Evolutionary conservation across 176 grass and related monocot species (phyloP), one percentile per base, ranked within the genome.

Genomic region (Puccinellia tenuiflora): DNA sequence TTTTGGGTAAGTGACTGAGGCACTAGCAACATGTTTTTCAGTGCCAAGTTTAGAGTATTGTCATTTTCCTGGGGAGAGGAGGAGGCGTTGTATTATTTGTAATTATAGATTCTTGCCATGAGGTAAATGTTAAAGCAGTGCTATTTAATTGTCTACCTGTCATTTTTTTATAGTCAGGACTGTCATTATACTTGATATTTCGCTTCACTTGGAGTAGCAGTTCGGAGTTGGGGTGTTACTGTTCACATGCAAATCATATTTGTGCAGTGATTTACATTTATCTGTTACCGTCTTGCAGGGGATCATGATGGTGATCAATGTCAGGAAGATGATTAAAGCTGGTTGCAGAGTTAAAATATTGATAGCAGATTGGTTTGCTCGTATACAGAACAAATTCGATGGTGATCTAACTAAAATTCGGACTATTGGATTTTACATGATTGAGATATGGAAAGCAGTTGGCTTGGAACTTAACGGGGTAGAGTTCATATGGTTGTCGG

Each of bases 401-500:
- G 21, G 10, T 40, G 66, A 68, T 24, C 37, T 68, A 13, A 68
- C 10, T 5, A n/a, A 40, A 7, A 68, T 68, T 40, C 66, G 2
- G 20, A 24, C 66, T 2, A 24, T 68, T 24, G 66, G 35, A 68
- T 12, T 38, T 24, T 68, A 68, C 66, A 68, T 68, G 66, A 68
- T 68, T 20, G 66, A 40, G 66, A 13, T 68, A 22, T 40, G 66
- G 35, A 68, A 68, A 24, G 11, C 35, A 9, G 10, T 22, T 13
- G 21, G 34, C 21, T 24, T 68, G 34, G 65, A 40, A 38, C 65
- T 40, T 13, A 6, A 14, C 35, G 11, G 66, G 35, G 66, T 68
- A 5, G 66, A 68, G 66, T 24, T 68, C 20, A 6, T 68, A 38
- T 68, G 66, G 65, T 89, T 90, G 8, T 94, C 92, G 53, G 89